These are phyloP conservation scores for Cercospora zeae-maydis DNA, from an alignment of 2,329 filamentous ascomycete genomes.

Conservation along the genomic window DNA sequence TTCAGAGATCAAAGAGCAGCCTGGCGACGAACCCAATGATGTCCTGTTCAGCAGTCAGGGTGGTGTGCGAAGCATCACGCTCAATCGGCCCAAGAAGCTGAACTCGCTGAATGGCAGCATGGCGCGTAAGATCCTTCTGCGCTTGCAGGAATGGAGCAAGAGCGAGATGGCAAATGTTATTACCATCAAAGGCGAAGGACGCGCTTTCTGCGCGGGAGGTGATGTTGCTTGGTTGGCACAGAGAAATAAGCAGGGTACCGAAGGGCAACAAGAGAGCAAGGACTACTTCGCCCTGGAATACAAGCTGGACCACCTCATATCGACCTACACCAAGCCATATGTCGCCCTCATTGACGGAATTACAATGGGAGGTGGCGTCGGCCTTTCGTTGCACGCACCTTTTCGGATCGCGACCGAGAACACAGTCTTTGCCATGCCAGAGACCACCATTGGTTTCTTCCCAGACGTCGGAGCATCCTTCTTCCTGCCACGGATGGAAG, in stretches of 20 bases:
- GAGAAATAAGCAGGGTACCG: slow-evolving; percentile 63
- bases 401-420: slow-evolving; percentile 95
- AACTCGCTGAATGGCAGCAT: slow-evolving; percentile 93
- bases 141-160: slow-evolving; percentile 89
- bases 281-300: slow-evolving; percentile 96
- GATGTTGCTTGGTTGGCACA: slow-evolving; percentile 78
- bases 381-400: slow-evolving; percentile 88
- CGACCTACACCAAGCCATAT: slow-evolving; percentile 89
- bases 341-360: slow-evolving; percentile 96
- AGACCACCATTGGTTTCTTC: slow-evolving; percentile 98
- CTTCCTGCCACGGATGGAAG: slow-evolving; percentile 87
- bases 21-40: slow-evolving; percentile 76
- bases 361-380: slow-evolving; percentile 97
- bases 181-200: slow-evolving; percentile 84
- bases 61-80: slow-evolving; percentile 84
- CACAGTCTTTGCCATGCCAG: slow-evolving; percentile 96
- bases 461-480: slow-evolving; percentile 96
- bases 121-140: slow-evolving; percentile 88
- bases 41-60: slow-evolving; percentile 88
- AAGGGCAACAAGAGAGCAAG: slow-evolving; percentile 70
- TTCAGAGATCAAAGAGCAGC: slow-evolving; percentile 50
- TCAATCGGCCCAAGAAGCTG: slow-evolving; percentile 87
- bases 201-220: slow-evolving; percentile 87
- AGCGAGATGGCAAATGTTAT: slow-evolving; percentile 91
- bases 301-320: slow-evolving; percentile 90